Evolutionary conservation across 345 rosid genomes (phyloP).

Genomic region (Garcia nutans): DNA sequence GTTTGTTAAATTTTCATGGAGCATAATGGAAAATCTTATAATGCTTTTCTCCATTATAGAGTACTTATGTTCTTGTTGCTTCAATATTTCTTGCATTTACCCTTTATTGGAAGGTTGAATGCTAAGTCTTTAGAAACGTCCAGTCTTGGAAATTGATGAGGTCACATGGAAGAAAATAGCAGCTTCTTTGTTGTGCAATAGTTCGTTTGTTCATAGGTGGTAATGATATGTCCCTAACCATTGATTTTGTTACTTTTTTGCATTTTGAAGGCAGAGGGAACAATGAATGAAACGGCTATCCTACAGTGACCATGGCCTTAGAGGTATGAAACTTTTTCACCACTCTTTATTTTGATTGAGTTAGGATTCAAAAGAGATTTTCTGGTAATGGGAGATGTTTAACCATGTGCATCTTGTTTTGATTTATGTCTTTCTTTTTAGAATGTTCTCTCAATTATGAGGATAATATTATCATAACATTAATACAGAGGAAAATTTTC

Average conservation of each 20-base stretch:
- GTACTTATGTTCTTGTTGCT: neutral
- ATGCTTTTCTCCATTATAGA: neutral
- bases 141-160: neutral
- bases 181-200: neutral
- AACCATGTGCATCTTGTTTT: neutral
- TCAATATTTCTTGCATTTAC: neutral
- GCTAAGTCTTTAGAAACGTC: neutral
- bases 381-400: neutral
- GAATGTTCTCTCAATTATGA: neutral
- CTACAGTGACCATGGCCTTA: slow-evolving; percentile 55
- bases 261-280: slow-evolving; percentile 66
- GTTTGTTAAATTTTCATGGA: neutral
- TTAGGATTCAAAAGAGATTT: neutral
- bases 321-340: slow-evolving; percentile 39
- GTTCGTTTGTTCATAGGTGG: neutral
- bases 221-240: neutral
- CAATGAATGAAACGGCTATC: slow-evolving; percentile 63
- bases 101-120: no score
- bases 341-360: neutral
- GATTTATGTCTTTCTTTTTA: neutral
- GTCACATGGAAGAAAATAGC: neutral
- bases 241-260: slow-evolving; percentile 14
- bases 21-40: neutral
- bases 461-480: neutral
- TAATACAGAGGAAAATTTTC: neutral